Evolutionary conservation across 768 basidiomycete genomes (phyloP).

Genomic region (Fomitopsis serialis): DNA sequence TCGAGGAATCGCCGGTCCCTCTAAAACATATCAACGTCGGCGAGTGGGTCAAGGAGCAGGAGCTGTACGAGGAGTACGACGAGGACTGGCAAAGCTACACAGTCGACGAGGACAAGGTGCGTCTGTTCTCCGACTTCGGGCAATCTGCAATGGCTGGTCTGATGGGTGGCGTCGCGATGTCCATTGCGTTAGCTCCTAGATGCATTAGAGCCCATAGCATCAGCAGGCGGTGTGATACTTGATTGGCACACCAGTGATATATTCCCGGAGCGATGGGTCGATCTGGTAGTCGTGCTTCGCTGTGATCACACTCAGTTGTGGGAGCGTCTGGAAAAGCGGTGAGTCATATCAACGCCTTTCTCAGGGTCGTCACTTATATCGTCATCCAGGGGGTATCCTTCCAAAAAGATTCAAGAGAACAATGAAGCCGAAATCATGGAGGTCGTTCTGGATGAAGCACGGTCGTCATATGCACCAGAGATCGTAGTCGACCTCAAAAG

Average conservation of each 20-base stretch:
- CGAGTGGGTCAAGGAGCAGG: slow-evolving; percentile 80
- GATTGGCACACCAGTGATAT: slow-evolving; percentile 94
- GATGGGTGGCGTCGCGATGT: neutral
- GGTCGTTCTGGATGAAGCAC: slow-evolving; percentile 84
- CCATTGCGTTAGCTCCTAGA: slow-evolving; percentile 63
- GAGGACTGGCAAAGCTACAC: slow-evolving; percentile 94
- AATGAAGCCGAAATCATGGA: slow-evolving; percentile 99
- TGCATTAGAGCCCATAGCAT: slow-evolving; percentile 70
- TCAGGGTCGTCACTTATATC: neutral
- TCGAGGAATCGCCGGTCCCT: slow-evolving; percentile 60
- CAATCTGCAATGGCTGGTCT: neutral
- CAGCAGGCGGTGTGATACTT: slow-evolving; percentile 74
- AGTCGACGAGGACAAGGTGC: slow-evolving; percentile 93
- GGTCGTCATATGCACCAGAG: slow-evolving; percentile 77
- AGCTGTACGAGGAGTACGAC: slow-evolving; percentile 80
- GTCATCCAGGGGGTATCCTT: slow-evolving; percentile 62
- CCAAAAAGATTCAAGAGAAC: slow-evolving; percentile 97
- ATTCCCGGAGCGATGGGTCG: slow-evolving; percentile 96
- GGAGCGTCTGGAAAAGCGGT: slow-evolving; percentile 90
- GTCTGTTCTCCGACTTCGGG: neutral
- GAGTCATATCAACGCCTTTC: slow-evolving; percentile 12
- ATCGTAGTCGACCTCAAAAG: slow-evolving; percentile 84
- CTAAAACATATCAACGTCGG: slow-evolving; percentile 86
- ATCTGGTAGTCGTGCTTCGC: slow-evolving; percentile 87
- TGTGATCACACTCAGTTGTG: slow-evolving; percentile 87